Evolutionary conservation across 2,329 filamentous ascomycete species (phyloP), one percentile per base, ranked within the genome.

Genomic region (Trichophyton rubrum): DNA sequence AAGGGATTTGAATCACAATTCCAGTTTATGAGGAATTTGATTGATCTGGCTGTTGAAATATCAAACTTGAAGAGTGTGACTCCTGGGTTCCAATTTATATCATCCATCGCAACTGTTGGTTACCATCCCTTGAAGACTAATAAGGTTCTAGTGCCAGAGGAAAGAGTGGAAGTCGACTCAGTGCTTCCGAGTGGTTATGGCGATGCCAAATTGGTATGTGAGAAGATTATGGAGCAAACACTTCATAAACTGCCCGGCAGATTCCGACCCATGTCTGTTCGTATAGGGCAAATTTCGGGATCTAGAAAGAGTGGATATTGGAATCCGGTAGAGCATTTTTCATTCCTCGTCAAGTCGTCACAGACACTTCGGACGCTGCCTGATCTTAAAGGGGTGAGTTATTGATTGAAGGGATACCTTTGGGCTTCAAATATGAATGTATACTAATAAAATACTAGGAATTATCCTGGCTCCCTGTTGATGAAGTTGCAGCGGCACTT

Each of bases 251-350:
- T 77, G 62, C 74, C 75, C 0, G 60, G 71, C 0, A 68, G 64
- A 0, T 80, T 82, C 69, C 73, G 72, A 15, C 62, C 76, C 0
- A 77, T 74, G 69, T 68, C 67, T 0, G 75, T 79, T 0, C 74
- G 81, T 0, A 70, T 76, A 0, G 82, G 78, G 0, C 82, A 84
- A 66, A 79, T 84, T 45, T 72, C 80, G 0, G 82, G 82, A 0
- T 79, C 76, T 0, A 74, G 65, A 2, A 71, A 60, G 0, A 81
- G 70, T 59, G 81, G 80, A 0, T 78, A 77, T 64, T 84, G 81
- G 82, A 84, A 83, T 63, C 69, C 75, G 0, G 71, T 73, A 30
- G 80, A 83, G 65, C 78, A 82, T 62, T 68, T 82, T 11, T 65
- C 71, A 0, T 80, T 80, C 62, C 60, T 83, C 22, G 66, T 81